Evolutionary conservation across 306 rosid species (phyloP), one percentile per base, ranked within the genome.

Genomic region (Vigna unguiculata): DNA sequence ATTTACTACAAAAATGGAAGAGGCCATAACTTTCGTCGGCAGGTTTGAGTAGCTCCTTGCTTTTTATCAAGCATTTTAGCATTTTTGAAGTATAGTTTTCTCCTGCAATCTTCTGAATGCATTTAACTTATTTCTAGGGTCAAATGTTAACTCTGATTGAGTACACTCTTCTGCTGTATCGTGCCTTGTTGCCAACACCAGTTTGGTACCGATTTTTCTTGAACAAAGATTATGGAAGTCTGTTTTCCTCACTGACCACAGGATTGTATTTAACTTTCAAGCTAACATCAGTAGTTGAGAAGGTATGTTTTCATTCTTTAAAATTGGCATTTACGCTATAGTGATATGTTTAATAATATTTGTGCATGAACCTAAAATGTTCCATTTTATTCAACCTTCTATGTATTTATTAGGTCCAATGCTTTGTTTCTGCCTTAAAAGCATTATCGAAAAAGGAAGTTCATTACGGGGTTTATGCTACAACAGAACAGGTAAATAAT

Each of bases 201-300:
- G 93, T 95, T 67, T 95, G 97, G 97, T 92, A 92, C 73, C 86
- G 92, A 6, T 92, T 92, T 86, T 92, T 90, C 86, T 83, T 92
- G 78, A 89, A 95, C 90, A 92, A 85, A 80, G 93, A 88, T 20
- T 82, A 87, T 76, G 97, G 96, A 72, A 87, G 96, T 85, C 88
- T 95, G 86, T 95, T 95, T 82, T 95, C 98, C 21, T 89, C 97
- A 32, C 84, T 92, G 81, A 87, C 85, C 53, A 94, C 98, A 3
- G 97, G 97, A 69, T 84, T 94, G 83, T 94, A 94, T 88, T 66
- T 94, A 81, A 94, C 96, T 17, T 90, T 90, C 78, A 94, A 94
- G 90, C 88, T 95, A 58, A 95, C 91, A 41, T 86, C 92, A 76
- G 81, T 85, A 66, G 87, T 95, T 82, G 92, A 89, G 86, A 95